Base-by-base conservation (phyloP, 108 stramenopile species). In the Chaetoceros tenuissimus region DNA sequence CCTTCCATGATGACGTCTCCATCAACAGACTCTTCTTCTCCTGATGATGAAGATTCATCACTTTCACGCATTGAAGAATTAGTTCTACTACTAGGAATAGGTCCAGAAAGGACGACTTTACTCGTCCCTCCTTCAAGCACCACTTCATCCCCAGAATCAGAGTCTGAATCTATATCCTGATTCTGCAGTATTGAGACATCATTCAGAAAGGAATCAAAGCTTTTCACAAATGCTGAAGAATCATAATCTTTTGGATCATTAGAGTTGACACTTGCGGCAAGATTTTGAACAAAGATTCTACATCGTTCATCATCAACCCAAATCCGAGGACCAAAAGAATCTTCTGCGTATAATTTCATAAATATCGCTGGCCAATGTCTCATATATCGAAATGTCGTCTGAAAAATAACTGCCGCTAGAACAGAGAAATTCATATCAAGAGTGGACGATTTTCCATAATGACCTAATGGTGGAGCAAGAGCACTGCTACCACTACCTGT, bases 301-400 rank as follows among this genome's bases (percentile, higher is more conserved):
- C 79, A 82, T 8, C 55, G 24, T 21, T 75, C 67, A 28, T 81
- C 57, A 44, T 84, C 87, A 24, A 88, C 82, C 87, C 87, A 88
- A 30, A 57, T 51, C 34, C 87, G 46, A 24, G 75, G 63, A n/a
- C 82, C 87, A 57, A 84, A 88, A 28, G 76, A 74, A 63, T 88
- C 87, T 40, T 78, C 82, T 0, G 76, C 80, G 49, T 78, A 88
- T 8, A 71, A 82, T 60, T 66, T 65, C 18, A 88, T 56, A 17
- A 88, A 25, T 21, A 71, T 58, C 10, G 67, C 68, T 40, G 87
- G 87, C 87, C 87, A 88, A 48, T 88, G 81, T 61, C 84, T 79
- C 5, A 84, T 28, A 46, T 81, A 71, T 31, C 69, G 69, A 21
- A 88, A 69, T 2, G 69, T 49, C 20, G 69, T 45, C 48, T 72